Conservation (phyloP, 495 filamentous ascomycete species). For the Echria macrotheca region DNA sequence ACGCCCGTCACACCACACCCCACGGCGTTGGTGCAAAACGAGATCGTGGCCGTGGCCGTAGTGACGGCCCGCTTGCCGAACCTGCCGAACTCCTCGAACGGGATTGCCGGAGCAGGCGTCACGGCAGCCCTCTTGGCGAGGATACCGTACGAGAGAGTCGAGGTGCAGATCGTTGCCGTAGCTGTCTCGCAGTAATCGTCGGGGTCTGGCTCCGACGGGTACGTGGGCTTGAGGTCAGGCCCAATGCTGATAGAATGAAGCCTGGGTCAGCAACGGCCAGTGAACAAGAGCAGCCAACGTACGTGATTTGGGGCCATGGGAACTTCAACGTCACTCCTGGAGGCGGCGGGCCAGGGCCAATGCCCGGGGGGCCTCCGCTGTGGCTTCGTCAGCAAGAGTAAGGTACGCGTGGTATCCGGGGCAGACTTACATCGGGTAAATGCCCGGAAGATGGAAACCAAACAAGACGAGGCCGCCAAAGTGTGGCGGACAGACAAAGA, state of each 20-base stretch:
- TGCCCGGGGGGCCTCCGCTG: background rate
- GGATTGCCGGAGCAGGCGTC: background rate
- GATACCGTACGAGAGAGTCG: background rate
- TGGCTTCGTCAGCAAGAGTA: no score
- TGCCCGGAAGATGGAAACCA: background rate
- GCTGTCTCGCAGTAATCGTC: background rate
- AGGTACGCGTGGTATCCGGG: no score
- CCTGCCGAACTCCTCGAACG: background rate
- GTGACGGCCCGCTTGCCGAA: background rate
- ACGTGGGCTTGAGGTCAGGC: background rate
- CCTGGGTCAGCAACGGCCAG: no score
- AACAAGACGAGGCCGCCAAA: background rate
- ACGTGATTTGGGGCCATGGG: background rate
- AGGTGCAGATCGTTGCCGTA: background rate
- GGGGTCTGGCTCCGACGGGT: background rate
- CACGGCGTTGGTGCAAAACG: background rate
- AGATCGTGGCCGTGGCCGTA: background rate
- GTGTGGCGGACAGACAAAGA: background rate
- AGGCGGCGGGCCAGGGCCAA: background rate
- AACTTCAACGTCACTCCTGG: no score
- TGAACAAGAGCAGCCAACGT: no score
- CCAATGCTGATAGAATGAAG: no score
- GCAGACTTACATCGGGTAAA: background rate
- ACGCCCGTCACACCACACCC: background rate
- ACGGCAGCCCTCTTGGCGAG: background rate